Percentiles rank a stretch among this genome's conserved stretches.
phyloP scores from a whole-genome alignment of 306 rosid genomes.

The Prinsepia uniflora region DNA sequence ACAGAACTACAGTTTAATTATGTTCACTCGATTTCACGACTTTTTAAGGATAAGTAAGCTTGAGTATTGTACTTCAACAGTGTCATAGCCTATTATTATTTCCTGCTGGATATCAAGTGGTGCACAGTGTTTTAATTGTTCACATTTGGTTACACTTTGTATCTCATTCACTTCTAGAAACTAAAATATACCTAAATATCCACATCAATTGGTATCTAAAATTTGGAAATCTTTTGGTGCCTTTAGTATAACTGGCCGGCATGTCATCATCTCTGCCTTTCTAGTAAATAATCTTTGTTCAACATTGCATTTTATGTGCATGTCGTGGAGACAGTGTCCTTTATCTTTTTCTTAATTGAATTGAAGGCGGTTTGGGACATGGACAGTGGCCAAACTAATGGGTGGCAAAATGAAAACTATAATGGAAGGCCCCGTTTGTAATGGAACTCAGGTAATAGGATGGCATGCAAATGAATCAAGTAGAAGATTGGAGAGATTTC shows the following conservation, averaged over 20 bases:
- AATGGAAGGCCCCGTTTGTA: slow-evolving; percentile 75
- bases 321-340: slow-evolving; percentile 18
- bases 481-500: slow-evolving; percentile 50
- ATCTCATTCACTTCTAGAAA: slow-evolving; percentile 1
- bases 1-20: background rate
- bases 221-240: background rate
- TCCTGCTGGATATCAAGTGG: slow-evolving; percentile 8
- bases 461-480: slow-evolving; percentile 63
- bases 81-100: background rate
- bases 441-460: slow-evolving; percentile 75
- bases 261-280: background rate
- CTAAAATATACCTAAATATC: background rate
- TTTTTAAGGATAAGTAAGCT: background rate
- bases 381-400: slow-evolving; percentile 61
- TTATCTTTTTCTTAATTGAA: slow-evolving; percentile 16
- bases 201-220: background rate
- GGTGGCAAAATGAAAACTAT: slow-evolving; percentile 34
- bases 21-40: background rate
- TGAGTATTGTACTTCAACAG: background rate
- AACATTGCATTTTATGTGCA: slow-evolving; percentile 5
- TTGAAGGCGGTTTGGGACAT: slow-evolving; percentile 81
- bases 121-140: background rate
- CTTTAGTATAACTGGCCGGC: background rate
- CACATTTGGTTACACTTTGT: background rate
- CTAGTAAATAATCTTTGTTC: background rate